These are phyloP conservation scores for Dioszegia hungarica DNA, from an alignment of 768 basidiomycete species.

Conservation along the genomic window DNA sequence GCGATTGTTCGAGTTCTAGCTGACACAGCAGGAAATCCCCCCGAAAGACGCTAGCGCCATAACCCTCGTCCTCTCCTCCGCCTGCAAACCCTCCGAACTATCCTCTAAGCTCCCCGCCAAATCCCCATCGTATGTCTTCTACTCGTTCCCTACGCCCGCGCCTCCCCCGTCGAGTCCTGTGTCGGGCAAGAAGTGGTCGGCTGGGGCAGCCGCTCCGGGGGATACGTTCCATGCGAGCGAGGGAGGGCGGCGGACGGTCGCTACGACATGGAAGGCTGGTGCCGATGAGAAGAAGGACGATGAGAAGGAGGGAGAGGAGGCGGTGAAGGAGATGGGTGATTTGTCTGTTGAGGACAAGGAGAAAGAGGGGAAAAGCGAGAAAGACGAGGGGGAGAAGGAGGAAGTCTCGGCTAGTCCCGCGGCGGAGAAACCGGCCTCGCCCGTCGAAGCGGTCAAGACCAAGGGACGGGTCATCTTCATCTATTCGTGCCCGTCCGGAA, in stretches of 20 bases:
- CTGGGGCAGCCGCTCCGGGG: slow-evolving; percentile 5
- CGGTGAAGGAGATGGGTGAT: neutral
- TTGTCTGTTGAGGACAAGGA: slow-evolving; percentile 5
- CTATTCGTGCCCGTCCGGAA: slow-evolving; percentile 79
- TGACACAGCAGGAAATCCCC: slow-evolving; percentile 33
- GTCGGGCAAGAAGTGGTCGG: neutral
- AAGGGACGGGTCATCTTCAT: slow-evolving; percentile 62
- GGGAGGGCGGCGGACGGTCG: slow-evolving; percentile 28
- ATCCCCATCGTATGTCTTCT: slow-evolving; percentile 46
- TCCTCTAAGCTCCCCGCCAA: slow-evolving; percentile 35
- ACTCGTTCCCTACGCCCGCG: slow-evolving; percentile 41
- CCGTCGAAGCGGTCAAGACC: neutral
- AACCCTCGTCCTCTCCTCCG: slow-evolving; percentile 25
- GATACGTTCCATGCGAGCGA: slow-evolving; percentile 36
- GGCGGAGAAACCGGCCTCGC: neutral
- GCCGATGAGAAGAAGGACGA: neutral
- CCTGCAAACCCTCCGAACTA: slow-evolving; percentile 34
- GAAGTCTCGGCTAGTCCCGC: neutral
- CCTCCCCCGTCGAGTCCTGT: slow-evolving; percentile 8
- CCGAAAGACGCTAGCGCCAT: slow-evolving; percentile 14
- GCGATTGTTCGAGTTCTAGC: neutral
- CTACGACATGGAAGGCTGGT: slow-evolving; percentile 7
- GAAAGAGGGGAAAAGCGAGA: slow-evolving; percentile 5
- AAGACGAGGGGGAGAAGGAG: slow-evolving; percentile 2
- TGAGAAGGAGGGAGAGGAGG: slow-evolving; percentile 4